Percentiles rank a stretch among this genome's conserved stretches.
These are phyloP conservation scores for Nakazawaea siamensis DNA, from an alignment of 805 yeast species.

Conservation along the genomic window DNA sequence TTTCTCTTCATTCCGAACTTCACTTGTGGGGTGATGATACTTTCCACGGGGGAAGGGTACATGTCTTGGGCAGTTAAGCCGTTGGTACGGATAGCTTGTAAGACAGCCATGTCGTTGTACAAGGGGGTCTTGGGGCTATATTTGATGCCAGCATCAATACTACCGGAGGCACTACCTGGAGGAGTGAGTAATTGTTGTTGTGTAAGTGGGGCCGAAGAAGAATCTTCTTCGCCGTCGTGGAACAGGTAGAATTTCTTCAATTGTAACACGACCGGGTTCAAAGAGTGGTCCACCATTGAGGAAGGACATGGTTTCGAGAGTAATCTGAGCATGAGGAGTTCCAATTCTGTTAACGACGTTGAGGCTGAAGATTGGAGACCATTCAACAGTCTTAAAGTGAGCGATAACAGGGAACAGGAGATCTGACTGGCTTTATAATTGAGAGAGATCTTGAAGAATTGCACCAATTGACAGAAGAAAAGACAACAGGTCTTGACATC, in stretches of 20 bases:
- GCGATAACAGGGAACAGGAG: constrained; percentile 41
- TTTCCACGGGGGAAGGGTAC: constrained; percentile 11
- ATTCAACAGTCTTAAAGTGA: constrained; percentile 37
- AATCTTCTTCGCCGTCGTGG: neutral
- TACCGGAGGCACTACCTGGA: constrained; percentile 9
- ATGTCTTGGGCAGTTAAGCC: too few species aligned
- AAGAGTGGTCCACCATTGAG: constrained; percentile 6
- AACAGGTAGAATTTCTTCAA: constrained; percentile 5
- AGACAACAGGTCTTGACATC: constrained; percentile 34
- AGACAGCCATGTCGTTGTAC: too few species aligned
- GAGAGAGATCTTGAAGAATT: constrained; percentile 50
- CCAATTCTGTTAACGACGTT: constrained; percentile 25
- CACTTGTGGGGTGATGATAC: constrained; percentile 1
- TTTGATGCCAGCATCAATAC: constrained; percentile 12
- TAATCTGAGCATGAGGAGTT: constrained; percentile 16
- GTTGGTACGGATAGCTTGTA: too few species aligned
- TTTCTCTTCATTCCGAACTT: constrained; percentile 5
- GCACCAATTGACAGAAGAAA: constrained; percentile 59
- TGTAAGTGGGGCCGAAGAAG: neutral
- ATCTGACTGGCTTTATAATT: constrained; percentile 35
- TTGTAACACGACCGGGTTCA: neutral
- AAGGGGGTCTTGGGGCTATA: too few species aligned
- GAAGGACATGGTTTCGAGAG: constrained; percentile 5
- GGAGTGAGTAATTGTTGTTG: constrained; percentile 9
- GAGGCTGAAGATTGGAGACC: constrained; percentile 16